Conservation (phyloP, 208 protist species). For the Acanthamoeba sp. region DNA sequence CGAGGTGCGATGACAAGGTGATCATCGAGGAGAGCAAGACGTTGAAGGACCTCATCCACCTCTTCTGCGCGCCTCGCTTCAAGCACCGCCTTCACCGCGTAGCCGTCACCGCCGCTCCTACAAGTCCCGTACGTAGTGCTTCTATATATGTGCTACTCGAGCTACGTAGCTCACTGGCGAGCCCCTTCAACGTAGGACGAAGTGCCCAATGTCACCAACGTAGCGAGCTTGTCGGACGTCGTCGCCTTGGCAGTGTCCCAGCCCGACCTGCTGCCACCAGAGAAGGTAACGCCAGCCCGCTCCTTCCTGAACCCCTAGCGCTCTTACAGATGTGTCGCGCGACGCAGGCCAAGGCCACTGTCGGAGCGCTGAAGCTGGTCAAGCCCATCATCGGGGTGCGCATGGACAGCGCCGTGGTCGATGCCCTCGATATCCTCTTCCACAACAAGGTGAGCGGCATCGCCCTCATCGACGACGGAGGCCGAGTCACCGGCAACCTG, state of each 20-base stretch:
- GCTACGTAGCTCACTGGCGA: neutral
- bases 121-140: neutral
- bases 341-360: neutral
- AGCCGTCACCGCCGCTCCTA: neutral
- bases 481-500: slow-evolving; percentile 35
- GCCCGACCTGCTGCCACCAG: slow-evolving; percentile 15
- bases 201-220: neutral
- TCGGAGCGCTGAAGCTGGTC: neutral
- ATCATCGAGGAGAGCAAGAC: slow-evolving; percentile 25
- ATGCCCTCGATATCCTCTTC: slow-evolving; percentile 45
- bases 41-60: slow-evolving; percentile 5
- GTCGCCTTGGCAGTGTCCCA: neutral
- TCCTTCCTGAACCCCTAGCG: neutral
- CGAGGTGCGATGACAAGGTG: slow-evolving; percentile 12
- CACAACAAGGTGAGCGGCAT: slow-evolving; percentile 57
- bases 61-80: slow-evolving; percentile 43
- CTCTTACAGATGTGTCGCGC: neutral
- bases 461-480: neutral
- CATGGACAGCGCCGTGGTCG: slow-evolving; percentile 32
- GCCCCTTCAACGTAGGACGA: neutral
- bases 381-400: slow-evolving; percentile 45
- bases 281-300: neutral
- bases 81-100: slow-evolving; percentile 28
- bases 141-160: no score
- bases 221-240: slow-evolving; percentile 32